Conservation (phyloP, 1,284 basidiomycete genomes). For the Apiotrichum veenhuisii region DNA sequence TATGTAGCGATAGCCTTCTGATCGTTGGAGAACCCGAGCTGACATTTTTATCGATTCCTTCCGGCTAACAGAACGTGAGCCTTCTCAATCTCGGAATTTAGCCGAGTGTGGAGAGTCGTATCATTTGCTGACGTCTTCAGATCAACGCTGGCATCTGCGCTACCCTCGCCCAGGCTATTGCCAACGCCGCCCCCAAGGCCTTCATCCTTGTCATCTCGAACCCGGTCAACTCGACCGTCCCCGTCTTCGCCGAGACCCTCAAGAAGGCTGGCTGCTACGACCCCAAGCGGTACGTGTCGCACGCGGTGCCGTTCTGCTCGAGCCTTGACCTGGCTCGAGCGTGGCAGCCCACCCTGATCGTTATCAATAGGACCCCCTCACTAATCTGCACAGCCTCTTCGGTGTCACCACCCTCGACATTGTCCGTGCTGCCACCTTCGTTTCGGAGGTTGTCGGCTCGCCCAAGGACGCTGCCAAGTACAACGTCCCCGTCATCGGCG, state of each 20-base stretch:
- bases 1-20: too few species aligned
- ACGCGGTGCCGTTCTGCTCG: too few species aligned
- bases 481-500: slow-evolving; percentile 82
- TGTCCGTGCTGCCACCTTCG: slow-evolving; percentile 92
- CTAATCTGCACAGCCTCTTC: too few species aligned
- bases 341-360: slow-evolving; percentile 58
- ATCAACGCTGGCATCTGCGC: slow-evolving; percentile 95
- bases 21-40: too few species aligned
- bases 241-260: slow-evolving; percentile 91
- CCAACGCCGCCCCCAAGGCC: slow-evolving; percentile 80
- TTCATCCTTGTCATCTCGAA: slow-evolving; percentile 94
- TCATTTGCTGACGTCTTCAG: slow-evolving; percentile 14
- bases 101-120: too few species aligned
- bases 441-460: slow-evolving; percentile 83
- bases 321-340: too few species aligned
- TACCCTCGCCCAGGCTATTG: slow-evolving; percentile 85
- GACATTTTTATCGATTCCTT: too few species aligned
- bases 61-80: slow-evolving; percentile 30
- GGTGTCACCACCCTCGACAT: slow-evolving; percentile 98
- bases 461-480: slow-evolving; percentile 62
- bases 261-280: slow-evolving; percentile 90
- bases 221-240: slow-evolving; percentile 96
- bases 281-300: slow-evolving; percentile 61
- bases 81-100: background rate
- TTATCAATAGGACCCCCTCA: too few species aligned